phyloP scores from a whole-genome alignment of 805 yeast genomes.

The Brettanomyces sp. region DNA sequence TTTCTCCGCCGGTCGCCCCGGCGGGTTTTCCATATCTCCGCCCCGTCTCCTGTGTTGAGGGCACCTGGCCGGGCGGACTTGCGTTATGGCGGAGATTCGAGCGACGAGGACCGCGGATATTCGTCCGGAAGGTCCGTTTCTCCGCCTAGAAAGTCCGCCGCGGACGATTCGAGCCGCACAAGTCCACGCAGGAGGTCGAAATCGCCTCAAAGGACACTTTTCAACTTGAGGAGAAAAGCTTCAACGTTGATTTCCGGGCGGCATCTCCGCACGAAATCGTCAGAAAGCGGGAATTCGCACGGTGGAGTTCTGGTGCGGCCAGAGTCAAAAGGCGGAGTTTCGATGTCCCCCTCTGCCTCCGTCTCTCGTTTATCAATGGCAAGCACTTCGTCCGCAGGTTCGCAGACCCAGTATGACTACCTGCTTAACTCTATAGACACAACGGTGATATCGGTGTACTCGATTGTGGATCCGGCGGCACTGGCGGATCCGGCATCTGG shows the following conservation, averaged over 20 bases:
- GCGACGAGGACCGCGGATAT: too few relatives aligned
- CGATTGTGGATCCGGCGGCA: slow-evolving; percentile 22
- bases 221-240: too few relatives aligned
- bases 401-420: slow-evolving; percentile 13
- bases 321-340: not conserved
- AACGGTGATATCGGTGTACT: slow-evolving; percentile 21
- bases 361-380: not conserved
- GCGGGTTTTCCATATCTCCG: too few relatives aligned
- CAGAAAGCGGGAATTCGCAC: too few relatives aligned
- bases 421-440: slow-evolving; percentile 20
- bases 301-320: not conserved
- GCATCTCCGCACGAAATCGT: too few relatives aligned
- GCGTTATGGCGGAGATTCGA: not conserved
- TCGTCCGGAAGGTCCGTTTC: too few relatives aligned
- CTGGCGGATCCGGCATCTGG: slow-evolving; percentile 27
- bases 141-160: too few relatives aligned
- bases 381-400: slow-evolving; percentile 2
- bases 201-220: too few relatives aligned
- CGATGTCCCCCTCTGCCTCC: not conserved
- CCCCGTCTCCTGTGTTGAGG: not conserved
- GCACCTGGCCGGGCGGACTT: not conserved
- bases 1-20: too few relatives aligned
- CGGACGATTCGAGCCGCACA: too few relatives aligned
- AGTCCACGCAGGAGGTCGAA: too few relatives aligned
- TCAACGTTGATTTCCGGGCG: too few relatives aligned